Evolutionary conservation across 768 basidiomycete species (phyloP).

Genomic region (Boletales sp.): DNA sequence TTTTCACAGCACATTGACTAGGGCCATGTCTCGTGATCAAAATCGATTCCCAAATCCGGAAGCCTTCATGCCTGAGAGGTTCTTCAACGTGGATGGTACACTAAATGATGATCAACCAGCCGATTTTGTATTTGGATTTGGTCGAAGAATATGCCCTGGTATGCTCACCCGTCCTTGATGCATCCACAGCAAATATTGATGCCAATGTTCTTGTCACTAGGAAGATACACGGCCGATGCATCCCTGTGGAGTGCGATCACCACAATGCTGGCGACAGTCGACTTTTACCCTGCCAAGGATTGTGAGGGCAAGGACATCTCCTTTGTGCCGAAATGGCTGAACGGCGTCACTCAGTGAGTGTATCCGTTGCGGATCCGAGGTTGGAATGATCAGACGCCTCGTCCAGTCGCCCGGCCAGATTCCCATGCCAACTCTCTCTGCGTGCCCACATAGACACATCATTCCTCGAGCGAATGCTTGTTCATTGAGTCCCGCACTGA

Average conservation of each 20-base stretch:
- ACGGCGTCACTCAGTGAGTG: conserved; percentile 7
- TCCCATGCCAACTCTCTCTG: too few relatives aligned
- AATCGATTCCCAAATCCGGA: conserved; percentile 8
- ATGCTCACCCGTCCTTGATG: neutral
- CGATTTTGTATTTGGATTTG: conserved; percentile 13
- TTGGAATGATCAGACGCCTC: too few relatives aligned
- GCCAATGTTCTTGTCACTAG: neutral
- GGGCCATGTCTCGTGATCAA: conserved; percentile 9
- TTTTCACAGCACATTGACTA: neutral
- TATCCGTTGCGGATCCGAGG: too few relatives aligned
- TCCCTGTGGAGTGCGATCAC: conserved; percentile 5
- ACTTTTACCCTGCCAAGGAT: conserved; percentile 2
- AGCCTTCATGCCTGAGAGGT: conserved; percentile 6
- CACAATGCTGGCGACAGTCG: conserved; percentile 14
- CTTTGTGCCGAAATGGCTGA: conserved; percentile 2
- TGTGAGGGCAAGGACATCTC: neutral
- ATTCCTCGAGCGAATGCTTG: too few relatives aligned
- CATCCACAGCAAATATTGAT: neutral
- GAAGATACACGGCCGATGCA: conserved; percentile 1
- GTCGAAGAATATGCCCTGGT: conserved; percentile 8
- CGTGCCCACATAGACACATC: too few relatives aligned
- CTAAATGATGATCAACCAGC: conserved; percentile 4
- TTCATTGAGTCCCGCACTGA: too few relatives aligned
- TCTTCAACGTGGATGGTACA: conserved; percentile 5
- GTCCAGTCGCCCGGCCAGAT: too few relatives aligned